A percentile compares a stretch with the other conserved stretches of the same genome.
Conservation (phyloP, 2,329 filamentous ascomycete species). For the Talaromyces sp. region DNA sequence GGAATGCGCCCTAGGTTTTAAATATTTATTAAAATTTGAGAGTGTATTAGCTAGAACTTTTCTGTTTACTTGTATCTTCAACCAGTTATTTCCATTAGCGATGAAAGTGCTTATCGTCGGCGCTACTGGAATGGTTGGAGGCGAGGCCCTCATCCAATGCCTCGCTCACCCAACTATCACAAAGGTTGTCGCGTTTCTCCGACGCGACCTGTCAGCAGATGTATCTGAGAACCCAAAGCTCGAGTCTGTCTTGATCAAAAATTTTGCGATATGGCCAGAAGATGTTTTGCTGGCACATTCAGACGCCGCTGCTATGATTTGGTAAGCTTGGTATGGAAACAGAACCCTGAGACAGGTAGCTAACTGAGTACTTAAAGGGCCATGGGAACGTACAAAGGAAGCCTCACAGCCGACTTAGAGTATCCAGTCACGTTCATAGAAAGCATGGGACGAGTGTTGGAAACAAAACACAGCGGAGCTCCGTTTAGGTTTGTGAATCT, state of each 20-base stretch:
- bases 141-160: neutral
- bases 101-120: neutral
- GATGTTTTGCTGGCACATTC: neutral
- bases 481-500: neutral
- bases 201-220: neutral
- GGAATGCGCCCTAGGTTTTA: neutral
- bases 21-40: neutral
- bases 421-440: neutral
- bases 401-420: neutral
- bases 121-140: neutral
- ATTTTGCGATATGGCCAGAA: neutral
- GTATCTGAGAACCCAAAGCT: neutral
- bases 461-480: neutral
- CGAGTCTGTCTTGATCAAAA: neutral
- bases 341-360: neutral
- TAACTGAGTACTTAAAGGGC: neutral
- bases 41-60: neutral
- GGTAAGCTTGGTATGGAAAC: neutral
- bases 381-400: neutral
- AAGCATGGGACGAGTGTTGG: neutral
- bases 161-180: neutral
- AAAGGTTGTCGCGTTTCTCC: neutral
- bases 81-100: neutral
- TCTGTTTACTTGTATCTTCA: neutral
- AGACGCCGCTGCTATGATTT: neutral